Evolutionary conservation across 768 basidiomycete genomes (phyloP).

Genomic region (Dentipellis sp.): DNA sequence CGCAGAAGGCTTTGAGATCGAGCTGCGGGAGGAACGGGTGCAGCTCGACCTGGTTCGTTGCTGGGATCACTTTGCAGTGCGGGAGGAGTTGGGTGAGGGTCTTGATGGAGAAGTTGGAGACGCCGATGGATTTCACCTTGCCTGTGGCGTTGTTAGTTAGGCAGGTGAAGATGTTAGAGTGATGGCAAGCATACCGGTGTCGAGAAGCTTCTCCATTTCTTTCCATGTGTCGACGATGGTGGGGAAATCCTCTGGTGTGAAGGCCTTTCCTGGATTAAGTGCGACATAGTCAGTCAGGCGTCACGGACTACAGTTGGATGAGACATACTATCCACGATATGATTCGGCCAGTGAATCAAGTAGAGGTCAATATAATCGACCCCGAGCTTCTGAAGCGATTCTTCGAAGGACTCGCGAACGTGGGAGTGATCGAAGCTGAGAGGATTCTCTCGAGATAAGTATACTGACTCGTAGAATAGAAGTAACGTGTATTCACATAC

Average conservation of each 20-base stretch:
- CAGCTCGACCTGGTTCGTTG: slow-evolving; percentile 58
- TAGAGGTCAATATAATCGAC: slow-evolving; percentile 30
- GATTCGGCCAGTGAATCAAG: slow-evolving; percentile 29
- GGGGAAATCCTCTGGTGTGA: slow-evolving; percentile 40
- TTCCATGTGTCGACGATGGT: slow-evolving; percentile 27
- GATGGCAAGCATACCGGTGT: slow-evolving; percentile 9
- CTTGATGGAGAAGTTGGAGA: slow-evolving; percentile 33
- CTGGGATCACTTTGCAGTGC: slow-evolving; percentile 44
- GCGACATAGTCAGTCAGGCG: no score
- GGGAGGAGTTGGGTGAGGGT: slow-evolving; percentile 29
- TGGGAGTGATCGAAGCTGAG: slow-evolving; percentile 15
- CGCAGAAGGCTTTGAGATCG: slow-evolving; percentile 45
- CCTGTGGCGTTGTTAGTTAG: slow-evolving; percentile 10
- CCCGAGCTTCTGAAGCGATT: slow-evolving; percentile 21
- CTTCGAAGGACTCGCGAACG: slow-evolving; percentile 22
- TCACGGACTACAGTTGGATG: not conserved
- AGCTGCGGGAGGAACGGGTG: slow-evolving; percentile 66
- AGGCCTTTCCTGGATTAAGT: slow-evolving; percentile 19
- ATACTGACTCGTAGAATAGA: not conserved
- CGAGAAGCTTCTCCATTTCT: slow-evolving; percentile 26
- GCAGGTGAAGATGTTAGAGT: not conserved
- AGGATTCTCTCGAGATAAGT: not conserved
- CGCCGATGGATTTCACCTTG: slow-evolving; percentile 28
- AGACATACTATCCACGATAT: slow-evolving; percentile 1
- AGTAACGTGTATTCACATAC: slow-evolving; percentile 14